Base-by-base conservation (phyloP, 257 asterid genomes). In the Nicotiana benthamiana region DNA sequence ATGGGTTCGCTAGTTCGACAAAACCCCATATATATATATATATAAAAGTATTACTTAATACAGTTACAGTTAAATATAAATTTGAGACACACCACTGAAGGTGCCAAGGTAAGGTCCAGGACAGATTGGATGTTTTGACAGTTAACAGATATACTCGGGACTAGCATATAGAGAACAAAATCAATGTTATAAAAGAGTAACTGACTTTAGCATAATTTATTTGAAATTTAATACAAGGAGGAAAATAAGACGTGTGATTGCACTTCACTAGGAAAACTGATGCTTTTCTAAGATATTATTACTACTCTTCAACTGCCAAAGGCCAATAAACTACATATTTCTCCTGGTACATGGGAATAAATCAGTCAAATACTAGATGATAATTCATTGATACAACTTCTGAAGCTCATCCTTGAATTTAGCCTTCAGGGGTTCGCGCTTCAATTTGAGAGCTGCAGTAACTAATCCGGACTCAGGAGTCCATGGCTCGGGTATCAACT, bases 381-480 rank as follows among this genome's bases (percentile, higher is more conserved):
- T 57, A 57, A 28, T 77, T 93, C 93, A 94, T 82, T 83, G 86
- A 81, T 94, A 94, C 70, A 93, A 76, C 57, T 85, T 88, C 30
- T 88, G 83, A 65, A 94, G 97, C 77, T 87, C 96, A 52, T 90
- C 93, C 77, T 90, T 91, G 32, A 89, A 93, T 85, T 86, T 91
- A 65, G 85, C 80, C 87, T 91, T 94, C 85, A 94, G 13, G 46
- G 87, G 96, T 85, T 94, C 98, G 88, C 98, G 90, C 90, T 92
- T 94, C 75, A 94, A 66, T 77, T 94, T 94, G 75, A 94, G 88
- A 46, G 98, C 97, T 46, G 97, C 97, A 59, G 97, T 93, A 56
- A 93, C 97, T 89, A 94, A 83, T 78, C 98, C 98, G 1, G 95
- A 87, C 83, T 94, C 97, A 8, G 97, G 98, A 26, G 98, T 93